Evolutionary conservation across 1,284 basidiomycete species (phyloP).

Genomic region (Ganoderma sp.): DNA sequence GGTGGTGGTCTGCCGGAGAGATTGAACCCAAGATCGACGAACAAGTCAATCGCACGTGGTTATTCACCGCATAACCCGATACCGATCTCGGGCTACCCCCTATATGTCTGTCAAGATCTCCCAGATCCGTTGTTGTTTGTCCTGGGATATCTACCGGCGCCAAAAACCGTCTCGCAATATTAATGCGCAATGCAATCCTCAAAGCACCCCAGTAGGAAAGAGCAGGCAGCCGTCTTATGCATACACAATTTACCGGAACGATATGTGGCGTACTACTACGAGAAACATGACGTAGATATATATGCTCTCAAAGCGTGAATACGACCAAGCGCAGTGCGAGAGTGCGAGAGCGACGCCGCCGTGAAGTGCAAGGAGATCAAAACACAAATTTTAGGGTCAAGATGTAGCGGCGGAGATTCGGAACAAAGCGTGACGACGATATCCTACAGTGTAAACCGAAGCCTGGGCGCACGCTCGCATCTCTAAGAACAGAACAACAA

Average conservation of each 20-base stretch:
- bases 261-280: constrained; percentile 1
- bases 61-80: constrained; percentile 4
- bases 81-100: neutral
- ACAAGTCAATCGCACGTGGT: neutral
- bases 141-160: too few species aligned
- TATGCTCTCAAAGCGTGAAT: neutral
- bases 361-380: neutral
- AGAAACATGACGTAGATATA: constrained; percentile 1
- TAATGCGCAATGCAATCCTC: too few species aligned
- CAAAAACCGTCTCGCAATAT: too few species aligned
- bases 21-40: constrained; percentile 1
- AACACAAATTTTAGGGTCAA: neutral
- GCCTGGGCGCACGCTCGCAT: neutral
- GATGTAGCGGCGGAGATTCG: neutral
- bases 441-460: neutral
- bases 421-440: neutral
- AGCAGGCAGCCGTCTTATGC: neutral
- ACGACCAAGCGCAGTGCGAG: neutral
- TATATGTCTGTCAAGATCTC: neutral
- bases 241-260: constrained; percentile 1
- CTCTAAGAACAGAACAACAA: neutral
- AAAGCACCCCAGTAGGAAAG: neutral
- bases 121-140: neutral
- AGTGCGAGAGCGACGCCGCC: neutral
- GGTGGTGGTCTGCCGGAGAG: constrained; percentile 2